Base-by-base conservation (phyloP, 257 asterid species). In the Penstemon davidsonii region DNA sequence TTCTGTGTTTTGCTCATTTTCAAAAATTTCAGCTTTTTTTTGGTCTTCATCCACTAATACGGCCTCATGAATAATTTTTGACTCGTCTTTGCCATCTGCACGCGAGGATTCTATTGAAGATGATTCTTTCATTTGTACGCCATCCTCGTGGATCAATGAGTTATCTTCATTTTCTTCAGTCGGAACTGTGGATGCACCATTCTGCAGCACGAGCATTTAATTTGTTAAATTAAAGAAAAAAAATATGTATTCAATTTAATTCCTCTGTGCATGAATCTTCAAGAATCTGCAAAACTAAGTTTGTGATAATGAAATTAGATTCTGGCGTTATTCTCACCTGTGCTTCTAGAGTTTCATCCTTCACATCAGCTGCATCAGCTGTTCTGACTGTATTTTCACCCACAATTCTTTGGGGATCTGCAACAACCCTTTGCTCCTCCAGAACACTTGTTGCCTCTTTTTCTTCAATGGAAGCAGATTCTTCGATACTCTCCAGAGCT, bases 91-190 rank as follows among this genome's bases (percentile, higher is more conserved):
- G 69, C 53, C 54, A 49, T 13, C 58, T 50, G 67, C 75, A 64
- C 42, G 43, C 46, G 54, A 55, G 54, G 62, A 52, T 73, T 18
- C 71, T 8, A 68, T 38, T 6, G 42, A 56, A 53, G 70, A 62
- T 11, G 55, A 19, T 62, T 44, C 19, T 10, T 61, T 33, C 42
- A 12, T 57, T 68, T 64, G 52, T 38, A 64, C 15, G 55, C 38
- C 56, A 33, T 60, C 78, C 75, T 52, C 56, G 52, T 65, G 46
- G 62, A 49, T 68, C 47, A 43, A 13, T 4, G 63, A 62, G 45
- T 64, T 60, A 62, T 59, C 73, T 42, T 71, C 60, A 38, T 11
- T 51, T 42, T 70, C 59, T 73, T 75, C 80, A 38, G 69, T 66
- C 62, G 62, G 55, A 62, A 50, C 49, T 56, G 47, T 45, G 57